Evolutionary conservation across 2,329 filamentous ascomycete genomes (phyloP).

Genomic region (Fusarium phyllophilum): DNA sequence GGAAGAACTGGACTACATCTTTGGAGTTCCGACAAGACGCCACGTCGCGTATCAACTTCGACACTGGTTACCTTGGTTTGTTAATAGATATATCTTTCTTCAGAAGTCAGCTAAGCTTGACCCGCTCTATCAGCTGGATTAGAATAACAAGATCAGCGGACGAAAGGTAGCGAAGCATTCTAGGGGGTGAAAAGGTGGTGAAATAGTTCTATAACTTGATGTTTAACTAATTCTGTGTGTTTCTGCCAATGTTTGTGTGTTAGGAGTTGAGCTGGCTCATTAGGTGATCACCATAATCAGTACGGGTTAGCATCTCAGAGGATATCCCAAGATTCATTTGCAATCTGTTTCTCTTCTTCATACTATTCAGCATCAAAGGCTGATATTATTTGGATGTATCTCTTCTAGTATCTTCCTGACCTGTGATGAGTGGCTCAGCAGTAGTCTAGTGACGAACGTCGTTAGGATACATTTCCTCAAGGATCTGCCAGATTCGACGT

Average conservation of each 20-base stretch:
- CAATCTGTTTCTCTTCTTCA: not conserved
- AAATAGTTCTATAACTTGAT: not conserved
- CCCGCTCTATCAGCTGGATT: constrained; percentile 45
- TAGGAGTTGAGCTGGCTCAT: not conserved
- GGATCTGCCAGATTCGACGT: constrained; percentile 21
- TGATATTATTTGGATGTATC: not conserved
- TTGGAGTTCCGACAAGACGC: constrained; percentile 47
- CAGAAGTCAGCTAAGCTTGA: constrained; percentile 42
- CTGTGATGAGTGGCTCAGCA: not conserved
- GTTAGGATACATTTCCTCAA: constrained; percentile 7
- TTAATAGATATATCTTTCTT: constrained; percentile 46
- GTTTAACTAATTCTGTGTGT: not conserved
- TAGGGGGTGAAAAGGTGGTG: not conserved
- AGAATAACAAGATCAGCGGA: not conserved
- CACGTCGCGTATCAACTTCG: constrained; percentile 50
- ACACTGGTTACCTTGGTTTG: constrained; percentile 48
- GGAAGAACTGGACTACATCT: constrained; percentile 55
- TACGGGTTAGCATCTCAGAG: not conserved
- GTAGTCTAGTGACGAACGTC: not conserved
- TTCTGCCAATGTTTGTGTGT: not conserved
- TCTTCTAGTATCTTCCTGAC: not conserved
- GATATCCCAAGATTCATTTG: not conserved
- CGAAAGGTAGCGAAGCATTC: not conserved
- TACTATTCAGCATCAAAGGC: not conserved
- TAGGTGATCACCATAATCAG: not conserved